Evolutionary conservation across 306 rosid genomes (phyloP), one percentile per base, ranked within the genome.

Genomic region (Neltuma alba): DNA sequence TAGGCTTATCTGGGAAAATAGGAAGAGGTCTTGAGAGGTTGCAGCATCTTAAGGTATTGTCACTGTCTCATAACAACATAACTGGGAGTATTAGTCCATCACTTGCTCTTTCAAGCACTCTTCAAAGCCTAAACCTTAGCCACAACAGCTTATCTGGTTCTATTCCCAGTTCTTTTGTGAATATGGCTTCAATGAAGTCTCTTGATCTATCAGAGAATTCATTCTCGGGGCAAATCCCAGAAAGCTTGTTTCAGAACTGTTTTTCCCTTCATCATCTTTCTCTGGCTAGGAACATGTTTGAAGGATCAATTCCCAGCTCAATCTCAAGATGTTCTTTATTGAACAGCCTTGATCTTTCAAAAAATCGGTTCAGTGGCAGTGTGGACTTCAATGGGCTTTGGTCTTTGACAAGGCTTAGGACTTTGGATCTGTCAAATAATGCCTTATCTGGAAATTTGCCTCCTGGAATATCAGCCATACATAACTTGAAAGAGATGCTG

Each of bases 21-120:
- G 98, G 99, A 41, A 88, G 89, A 76, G 97, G 99, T 0, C 95
- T 95, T 75, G 90, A 89, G 75, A 91, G 84, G 70, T 79, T 95
- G 69, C 91, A 89, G 72, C 77, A 87, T 72, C 88, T 95, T 15
- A 87, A 67, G 81, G 91, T 88, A 52, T 55, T 95, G 70, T 91
- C 95, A 5, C 85, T 92, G 20, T 86, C 99, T 4, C 81, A 85
- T 15, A 95, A 95, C 91, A 92, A 90, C 40, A 82, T 95, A 16
- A 85, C 76, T 36, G 92, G 89, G 1, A 74, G 23, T 28, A 76
- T 90, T 38, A 82, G 76, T 79, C 90, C 97, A 1, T 42, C 85
- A 66, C 87, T 95, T 67, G 63, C 86, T 45, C 93, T 95, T 37
- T 80, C 97, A 5, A 61, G 68, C 0, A 61, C 67, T 68, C 87